phyloP scores from a whole-genome alignment of 1,284 basidiomycete species.

The Rhodofomes roseus region DNA sequence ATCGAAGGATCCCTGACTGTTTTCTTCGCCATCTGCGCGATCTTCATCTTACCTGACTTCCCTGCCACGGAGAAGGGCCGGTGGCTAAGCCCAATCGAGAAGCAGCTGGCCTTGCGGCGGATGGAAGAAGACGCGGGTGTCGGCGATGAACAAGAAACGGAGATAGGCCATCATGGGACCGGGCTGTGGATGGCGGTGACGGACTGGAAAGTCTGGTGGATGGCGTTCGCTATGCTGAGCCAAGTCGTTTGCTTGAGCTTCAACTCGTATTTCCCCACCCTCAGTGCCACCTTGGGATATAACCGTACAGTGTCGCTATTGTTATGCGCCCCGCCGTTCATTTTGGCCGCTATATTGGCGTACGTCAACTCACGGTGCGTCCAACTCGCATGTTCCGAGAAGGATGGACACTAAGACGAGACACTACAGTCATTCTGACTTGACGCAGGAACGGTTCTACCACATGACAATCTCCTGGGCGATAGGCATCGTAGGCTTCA shows the following conservation, averaged over 20 bases:
- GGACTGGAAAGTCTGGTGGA: slow-evolving; percentile 76
- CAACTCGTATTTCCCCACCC: slow-evolving; percentile 72
- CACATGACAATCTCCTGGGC: slow-evolving; percentile 54
- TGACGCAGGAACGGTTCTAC: slow-evolving; percentile 57
- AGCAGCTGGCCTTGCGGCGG: slow-evolving; percentile 61
- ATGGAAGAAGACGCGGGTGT: slow-evolving; percentile 70
- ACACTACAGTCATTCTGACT: slow-evolving; percentile 65
- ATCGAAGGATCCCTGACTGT: slow-evolving; percentile 71
- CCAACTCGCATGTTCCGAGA: too few relatives aligned
- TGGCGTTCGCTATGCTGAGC: slow-evolving; percentile 53
- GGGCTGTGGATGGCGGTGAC: slow-evolving; percentile 58
- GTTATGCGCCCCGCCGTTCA: slow-evolving; percentile 77
- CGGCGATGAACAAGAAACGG: slow-evolving; percentile 38
- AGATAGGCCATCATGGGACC: slow-evolving; percentile 30
- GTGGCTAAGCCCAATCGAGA: slow-evolving; percentile 63
- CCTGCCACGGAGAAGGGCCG: slow-evolving; percentile 45
- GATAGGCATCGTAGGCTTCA: slow-evolving; percentile 70
- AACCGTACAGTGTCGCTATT: slow-evolving; percentile 61
- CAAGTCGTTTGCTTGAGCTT: slow-evolving; percentile 65
- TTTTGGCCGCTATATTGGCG: slow-evolving; percentile 57
- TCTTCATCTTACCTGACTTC: slow-evolving; percentile 78
- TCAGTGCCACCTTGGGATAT: slow-evolving; percentile 68
- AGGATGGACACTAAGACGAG: slow-evolving; percentile 3
- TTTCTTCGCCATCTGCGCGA: slow-evolving; percentile 53
- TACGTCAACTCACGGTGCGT: slow-evolving; percentile 44